Conservation (phyloP, 2,329 filamentous ascomycete species). For the Cladophialophora exuberans region DNA sequence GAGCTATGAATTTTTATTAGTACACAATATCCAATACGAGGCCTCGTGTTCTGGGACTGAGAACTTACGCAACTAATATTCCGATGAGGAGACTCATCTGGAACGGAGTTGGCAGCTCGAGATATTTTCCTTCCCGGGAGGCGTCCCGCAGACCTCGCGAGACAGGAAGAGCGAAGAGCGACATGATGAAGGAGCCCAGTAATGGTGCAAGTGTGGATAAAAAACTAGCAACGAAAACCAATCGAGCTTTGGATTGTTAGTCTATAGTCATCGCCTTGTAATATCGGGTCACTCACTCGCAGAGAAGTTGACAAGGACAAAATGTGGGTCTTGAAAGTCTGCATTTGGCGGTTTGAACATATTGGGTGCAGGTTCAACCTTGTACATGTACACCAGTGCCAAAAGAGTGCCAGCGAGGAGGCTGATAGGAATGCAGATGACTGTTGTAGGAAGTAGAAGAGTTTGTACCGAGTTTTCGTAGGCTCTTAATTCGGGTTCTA, state of each 20-base stretch:
- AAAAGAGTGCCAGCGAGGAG: constrained; percentile 19
- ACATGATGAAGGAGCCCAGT: constrained; percentile 24
- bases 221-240: constrained; percentile 23
- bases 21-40: too few species aligned
- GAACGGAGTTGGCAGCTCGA: constrained; percentile 24
- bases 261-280: not conserved
- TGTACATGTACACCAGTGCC: constrained; percentile 18
- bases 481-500: not conserved
- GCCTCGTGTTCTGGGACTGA: too few species aligned
- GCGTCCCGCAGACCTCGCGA: constrained; percentile 10
- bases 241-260: constrained; percentile 4
- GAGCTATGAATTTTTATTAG: too few species aligned
- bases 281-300: constrained; percentile 13
- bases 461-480: constrained; percentile 1
- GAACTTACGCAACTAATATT: constrained; percentile 18
- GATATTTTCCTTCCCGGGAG: constrained; percentile 6
- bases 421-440: constrained; percentile 21
- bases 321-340: not conserved
- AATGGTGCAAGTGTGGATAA: constrained; percentile 24
- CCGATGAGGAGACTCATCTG: constrained; percentile 27
- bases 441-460: constrained; percentile 16
- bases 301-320: constrained; percentile 26
- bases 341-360: not conserved
- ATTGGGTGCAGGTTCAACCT: constrained; percentile 1
- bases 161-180: constrained; percentile 10